Conservation (phyloP, 2,329 filamentous ascomycete genomes). For the Paecilomyces sp. region DNA sequence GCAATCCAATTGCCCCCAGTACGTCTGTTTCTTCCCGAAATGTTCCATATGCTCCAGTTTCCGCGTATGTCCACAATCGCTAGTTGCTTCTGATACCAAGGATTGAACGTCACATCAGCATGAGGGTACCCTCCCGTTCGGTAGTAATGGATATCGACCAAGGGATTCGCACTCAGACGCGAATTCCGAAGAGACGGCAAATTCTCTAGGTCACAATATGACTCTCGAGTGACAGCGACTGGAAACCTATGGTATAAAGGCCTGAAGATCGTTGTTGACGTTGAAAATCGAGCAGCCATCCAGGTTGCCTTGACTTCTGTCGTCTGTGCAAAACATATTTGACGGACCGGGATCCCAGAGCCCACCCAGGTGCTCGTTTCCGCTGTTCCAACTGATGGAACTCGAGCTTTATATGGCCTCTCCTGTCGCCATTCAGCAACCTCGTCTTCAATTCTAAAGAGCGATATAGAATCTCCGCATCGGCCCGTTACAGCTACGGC, state of each 20-base stretch:
- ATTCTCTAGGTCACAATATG: conserved; percentile 7
- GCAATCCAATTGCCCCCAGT: conserved; percentile 21
- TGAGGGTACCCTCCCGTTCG: conserved; percentile 43
- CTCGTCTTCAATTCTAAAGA: conserved; percentile 31
- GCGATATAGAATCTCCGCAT: conserved; percentile 40
- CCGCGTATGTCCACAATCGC: conserved; percentile 49
- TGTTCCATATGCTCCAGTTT: conserved; percentile 47
- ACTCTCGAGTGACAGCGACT: conserved; percentile 13
- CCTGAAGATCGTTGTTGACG: conserved; percentile 43
- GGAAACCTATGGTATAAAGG: conserved; percentile 28
- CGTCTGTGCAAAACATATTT: conserved; percentile 45
- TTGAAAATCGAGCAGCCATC: conserved; percentile 45
- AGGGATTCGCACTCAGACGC: conserved; percentile 39
- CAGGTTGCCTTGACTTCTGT: conserved; percentile 35
- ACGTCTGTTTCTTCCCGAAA: conserved; percentile 25
- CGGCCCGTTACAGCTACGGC: conserved; percentile 35
- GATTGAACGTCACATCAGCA: conserved; percentile 53
- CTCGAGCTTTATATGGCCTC: conserved; percentile 20
- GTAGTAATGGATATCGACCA: conserved; percentile 36
- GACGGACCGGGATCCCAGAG: conserved; percentile 44
- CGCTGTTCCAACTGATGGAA: conserved; percentile 34
- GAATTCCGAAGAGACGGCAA: conserved; percentile 23
- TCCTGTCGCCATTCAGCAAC: conserved; percentile 13
- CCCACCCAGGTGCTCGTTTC: conserved; percentile 44
- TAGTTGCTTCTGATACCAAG: conserved; percentile 51